Conservation (phyloP, 371 early-diverging fungal species). For the Actinomortierella wolfii region DNA sequence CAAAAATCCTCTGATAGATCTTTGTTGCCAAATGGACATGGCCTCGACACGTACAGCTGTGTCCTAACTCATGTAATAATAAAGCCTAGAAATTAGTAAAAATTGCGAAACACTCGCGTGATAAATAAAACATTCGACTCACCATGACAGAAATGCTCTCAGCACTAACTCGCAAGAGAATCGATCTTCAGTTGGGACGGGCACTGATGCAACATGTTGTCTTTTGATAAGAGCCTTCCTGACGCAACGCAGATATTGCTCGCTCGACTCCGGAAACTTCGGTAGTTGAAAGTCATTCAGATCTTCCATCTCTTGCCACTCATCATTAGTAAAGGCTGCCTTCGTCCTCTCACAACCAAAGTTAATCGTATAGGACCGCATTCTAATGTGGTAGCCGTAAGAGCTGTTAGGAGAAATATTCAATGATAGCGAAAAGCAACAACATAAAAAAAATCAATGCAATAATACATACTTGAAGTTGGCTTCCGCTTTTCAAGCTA, state of each 20-base stretch:
- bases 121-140: conserved; percentile 12
- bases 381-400: conserved; percentile 14
- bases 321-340: conserved; percentile 18
- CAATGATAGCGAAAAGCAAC: conserved; percentile 4
- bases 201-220: conserved; percentile 19
- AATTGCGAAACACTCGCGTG: neutral
- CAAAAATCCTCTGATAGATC: conserved; percentile 28
- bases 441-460: neutral
- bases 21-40: conserved; percentile 22
- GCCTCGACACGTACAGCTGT: conserved; percentile 13
- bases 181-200: conserved; percentile 21
- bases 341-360: conserved; percentile 28
- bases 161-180: conserved; percentile 22
- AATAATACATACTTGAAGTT: conserved; percentile 19
- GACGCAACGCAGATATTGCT: conserved; percentile 11
- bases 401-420: neutral
- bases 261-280: conserved; percentile 16
- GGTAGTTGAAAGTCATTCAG: conserved; percentile 20
- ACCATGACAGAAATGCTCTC: conserved; percentile 21
- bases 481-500: conserved; percentile 10
- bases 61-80: conserved; percentile 1
- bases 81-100: neutral
- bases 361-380: conserved; percentile 29
- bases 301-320: conserved; percentile 23
- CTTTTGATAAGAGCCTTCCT: conserved; percentile 19